phyloP scores from a whole-genome alignment of 106 monocot species.

The Dendrobium huoshanense region DNA sequence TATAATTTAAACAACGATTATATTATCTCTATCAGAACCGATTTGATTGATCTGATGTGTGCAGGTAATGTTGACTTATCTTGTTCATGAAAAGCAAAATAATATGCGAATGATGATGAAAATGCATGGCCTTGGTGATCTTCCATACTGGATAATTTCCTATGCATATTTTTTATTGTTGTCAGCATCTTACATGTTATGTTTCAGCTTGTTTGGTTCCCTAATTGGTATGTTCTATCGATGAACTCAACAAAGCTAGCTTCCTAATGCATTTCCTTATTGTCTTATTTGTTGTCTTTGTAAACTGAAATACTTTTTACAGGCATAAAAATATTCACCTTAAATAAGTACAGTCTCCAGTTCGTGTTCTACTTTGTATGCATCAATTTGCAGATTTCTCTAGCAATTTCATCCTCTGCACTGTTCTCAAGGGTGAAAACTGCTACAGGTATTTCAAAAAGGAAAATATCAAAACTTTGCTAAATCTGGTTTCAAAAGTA shows the following conservation, averaged over 20 bases:
- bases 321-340: slow-evolving; percentile 42
- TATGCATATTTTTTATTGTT: slow-evolving; percentile 52
- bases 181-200: slow-evolving; percentile 38
- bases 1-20: not conserved
- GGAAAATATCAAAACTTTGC: not conserved
- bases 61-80: slow-evolving; percentile 29
- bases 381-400: slow-evolving; percentile 45
- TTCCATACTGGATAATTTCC: slow-evolving; percentile 54
- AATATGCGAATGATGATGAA: slow-evolving; percentile 69
- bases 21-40: not conserved
- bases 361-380: slow-evolving; percentile 36
- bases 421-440: slow-evolving; percentile 42
- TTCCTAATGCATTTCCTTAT: not conserved
- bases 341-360: slow-evolving; percentile 35
- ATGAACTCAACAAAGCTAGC: not conserved
- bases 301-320: not conserved
- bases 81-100: slow-evolving; percentile 72
- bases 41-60: slow-evolving; percentile 5
- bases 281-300: not conserved
- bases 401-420: slow-evolving; percentile 31
- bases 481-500: not conserved
- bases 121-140: slow-evolving; percentile 75
- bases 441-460: slow-evolving; percentile 23
- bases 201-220: slow-evolving; percentile 42
- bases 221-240: slow-evolving; percentile 30